Evolutionary conservation across 768 basidiomycete genomes (phyloP).

Genomic region (Scleroderma citrinum): DNA sequence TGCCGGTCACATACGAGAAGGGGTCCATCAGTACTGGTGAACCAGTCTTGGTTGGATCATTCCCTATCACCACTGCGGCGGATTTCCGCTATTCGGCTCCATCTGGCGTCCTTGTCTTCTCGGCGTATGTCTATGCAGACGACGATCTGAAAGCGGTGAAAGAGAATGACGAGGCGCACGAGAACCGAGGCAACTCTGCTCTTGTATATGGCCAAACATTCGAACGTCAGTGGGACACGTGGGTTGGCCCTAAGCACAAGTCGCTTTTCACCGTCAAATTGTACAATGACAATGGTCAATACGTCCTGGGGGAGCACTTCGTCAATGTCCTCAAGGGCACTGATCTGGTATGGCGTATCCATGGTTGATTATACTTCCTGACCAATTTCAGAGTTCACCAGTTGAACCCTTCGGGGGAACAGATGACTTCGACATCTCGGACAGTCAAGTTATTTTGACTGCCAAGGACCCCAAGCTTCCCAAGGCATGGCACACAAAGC

Average conservation of each 20-base stretch:
- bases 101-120: conserved; percentile 73
- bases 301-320: conserved; percentile 49
- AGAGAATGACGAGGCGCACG: conserved; percentile 65
- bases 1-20: conserved; percentile 45
- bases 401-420: conserved; percentile 86
- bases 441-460: conserved; percentile 69
- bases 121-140: conserved; percentile 75
- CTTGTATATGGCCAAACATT: conserved; percentile 63
- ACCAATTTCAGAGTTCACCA: conserved; percentile 49
- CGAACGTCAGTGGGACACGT: conserved; percentile 76
- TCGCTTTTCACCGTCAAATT: conserved; percentile 70
- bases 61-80: conserved; percentile 60
- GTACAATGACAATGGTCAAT: conserved; percentile 39
- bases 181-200: conserved; percentile 67
- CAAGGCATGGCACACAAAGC: conserved; percentile 82
- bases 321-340: conserved; percentile 61
- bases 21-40: conserved; percentile 31
- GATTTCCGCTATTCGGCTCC: conserved; percentile 63
- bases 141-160: conserved; percentile 63
- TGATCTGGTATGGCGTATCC: conserved; percentile 48
- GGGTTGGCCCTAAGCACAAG: conserved; percentile 65
- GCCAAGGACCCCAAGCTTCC: conserved; percentile 77
- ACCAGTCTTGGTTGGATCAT: conserved; percentile 47
- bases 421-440: conserved; percentile 74
- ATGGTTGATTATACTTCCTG: conserved; percentile 1